Percentiles rank a stretch among this genome's conserved stretches.
These are phyloP conservation scores for Discostella stelligera DNA, from an alignment of 352 stramenopile species.

Conservation along the genomic window DNA sequence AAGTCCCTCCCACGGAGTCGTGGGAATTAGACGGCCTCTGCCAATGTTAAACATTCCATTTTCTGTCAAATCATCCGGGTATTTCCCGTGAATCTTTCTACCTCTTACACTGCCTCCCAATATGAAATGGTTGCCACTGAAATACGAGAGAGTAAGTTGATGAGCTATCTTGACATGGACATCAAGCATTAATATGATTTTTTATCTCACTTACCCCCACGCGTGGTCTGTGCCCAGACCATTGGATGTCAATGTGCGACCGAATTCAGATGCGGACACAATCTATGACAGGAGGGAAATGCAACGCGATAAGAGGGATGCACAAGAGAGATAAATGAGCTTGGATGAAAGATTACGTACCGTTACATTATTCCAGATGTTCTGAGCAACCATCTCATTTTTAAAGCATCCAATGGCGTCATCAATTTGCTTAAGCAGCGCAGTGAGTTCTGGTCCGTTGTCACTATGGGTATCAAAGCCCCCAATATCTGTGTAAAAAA, in stretches of 20 bases:
- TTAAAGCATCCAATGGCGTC: constrained; percentile 53
- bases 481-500: constrained; percentile 56
- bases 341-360: constrained; percentile 52
- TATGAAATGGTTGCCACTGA: constrained; percentile 55
- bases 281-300: constrained; percentile 32
- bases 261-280: constrained; percentile 59
- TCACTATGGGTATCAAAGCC: constrained; percentile 70
- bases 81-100: constrained; percentile 67
- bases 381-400: constrained; percentile 56
- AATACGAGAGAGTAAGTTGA: not conserved
- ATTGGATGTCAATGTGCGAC: constrained; percentile 64
- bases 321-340: not conserved
- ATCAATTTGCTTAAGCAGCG: constrained; percentile 51
- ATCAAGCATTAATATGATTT: not conserved
- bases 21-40: constrained; percentile 72
- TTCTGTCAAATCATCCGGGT: constrained; percentile 69
- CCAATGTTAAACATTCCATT: constrained; percentile 59
- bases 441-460: constrained; percentile 26
- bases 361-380: constrained; percentile 57
- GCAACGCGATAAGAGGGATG: not conserved
- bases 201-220: constrained; percentile 6
- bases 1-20: constrained; percentile 60
- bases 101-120: constrained; percentile 66
- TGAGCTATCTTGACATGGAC: not conserved
- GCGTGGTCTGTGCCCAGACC: constrained; percentile 63